Evolutionary conservation across 768 basidiomycete species (phyloP).

Genomic region (Boletus pseudo-olivaceus): DNA sequence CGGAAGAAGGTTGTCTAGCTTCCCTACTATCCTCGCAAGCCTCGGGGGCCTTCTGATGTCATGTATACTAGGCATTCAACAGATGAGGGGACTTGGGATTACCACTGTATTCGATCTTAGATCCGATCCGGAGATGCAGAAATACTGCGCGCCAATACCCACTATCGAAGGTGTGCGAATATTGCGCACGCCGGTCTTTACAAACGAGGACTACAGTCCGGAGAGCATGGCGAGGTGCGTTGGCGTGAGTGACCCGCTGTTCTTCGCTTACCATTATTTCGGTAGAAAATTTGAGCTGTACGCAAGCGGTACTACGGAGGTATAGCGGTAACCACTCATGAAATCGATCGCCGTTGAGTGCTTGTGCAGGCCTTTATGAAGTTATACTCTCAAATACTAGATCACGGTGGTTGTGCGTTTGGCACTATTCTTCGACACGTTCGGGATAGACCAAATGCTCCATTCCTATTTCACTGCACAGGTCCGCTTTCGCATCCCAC

Average conservation of each 20-base stretch:
- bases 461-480: slow-evolving; percentile 76
- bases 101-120: slow-evolving; percentile 72
- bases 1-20: slow-evolving; percentile 54
- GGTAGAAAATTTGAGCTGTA: slow-evolving; percentile 53
- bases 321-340: slow-evolving; percentile 20
- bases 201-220: slow-evolving; percentile 76
- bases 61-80: slow-evolving; percentile 46
- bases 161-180: slow-evolving; percentile 60
- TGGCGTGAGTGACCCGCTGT: slow-evolving; percentile 18
- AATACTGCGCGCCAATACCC: slow-evolving; percentile 66
- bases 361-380: slow-evolving; percentile 67
- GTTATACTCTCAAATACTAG: slow-evolving; percentile 76
- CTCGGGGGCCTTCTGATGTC: not conserved
- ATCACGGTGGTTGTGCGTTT: slow-evolving; percentile 66
- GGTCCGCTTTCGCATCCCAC: slow-evolving; percentile 28
- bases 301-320: slow-evolving; percentile 78
- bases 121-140: slow-evolving; percentile 74
- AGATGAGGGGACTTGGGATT: slow-evolving; percentile 59
- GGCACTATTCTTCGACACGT: slow-evolving; percentile 71
- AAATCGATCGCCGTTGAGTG: not conserved
- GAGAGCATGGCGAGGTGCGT: slow-evolving; percentile 82
- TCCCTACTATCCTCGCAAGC: not conserved
- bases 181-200: slow-evolving; percentile 58
- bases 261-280: slow-evolving; percentile 4
- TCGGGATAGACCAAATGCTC: slow-evolving; percentile 61